A percentile compares a stretch with the other conserved stretches of the same genome.
Conservation (phyloP, 768 basidiomycete genomes). For the Xerocomellus intermedius region DNA sequence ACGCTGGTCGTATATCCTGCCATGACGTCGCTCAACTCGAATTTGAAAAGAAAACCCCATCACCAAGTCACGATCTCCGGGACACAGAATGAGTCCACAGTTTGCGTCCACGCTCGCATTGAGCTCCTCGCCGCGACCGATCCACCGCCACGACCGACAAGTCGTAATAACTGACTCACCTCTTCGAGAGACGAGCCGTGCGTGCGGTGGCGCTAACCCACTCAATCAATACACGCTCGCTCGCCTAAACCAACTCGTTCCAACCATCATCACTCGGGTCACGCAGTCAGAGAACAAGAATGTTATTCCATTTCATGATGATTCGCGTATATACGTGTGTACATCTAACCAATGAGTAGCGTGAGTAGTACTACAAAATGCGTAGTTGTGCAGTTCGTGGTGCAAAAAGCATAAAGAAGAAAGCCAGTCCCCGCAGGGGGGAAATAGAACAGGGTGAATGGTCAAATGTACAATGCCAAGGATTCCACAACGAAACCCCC, state of each 20-base stretch:
- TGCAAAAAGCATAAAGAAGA: background rate
- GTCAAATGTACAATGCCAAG: conserved; percentile 17
- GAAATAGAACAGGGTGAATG: conserved; percentile 10
- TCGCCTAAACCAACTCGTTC: no score
- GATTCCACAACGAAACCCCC: background rate
- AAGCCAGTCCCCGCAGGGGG: background rate
- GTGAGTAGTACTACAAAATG: conserved; percentile 27
- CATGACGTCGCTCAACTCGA: background rate
- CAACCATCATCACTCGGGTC: background rate
- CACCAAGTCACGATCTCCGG: no score
- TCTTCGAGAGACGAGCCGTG: no score
- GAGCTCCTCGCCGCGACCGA: no score
- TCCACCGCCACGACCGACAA: no score
- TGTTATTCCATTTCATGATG: background rate
- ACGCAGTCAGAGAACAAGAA: background rate
- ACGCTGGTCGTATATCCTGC: background rate
- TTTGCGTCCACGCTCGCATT: no score
- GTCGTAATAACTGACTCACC: no score
- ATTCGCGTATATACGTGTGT: background rate
- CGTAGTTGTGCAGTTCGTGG: conserved; percentile 14
- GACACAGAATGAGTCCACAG: no score
- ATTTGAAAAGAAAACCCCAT: background rate
- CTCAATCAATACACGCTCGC: no score
- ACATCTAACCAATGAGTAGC: conserved; percentile 7
- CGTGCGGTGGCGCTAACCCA: no score